Evolutionary conservation across 495 filamentous ascomycete species (phyloP).

Genomic region (Neurospora sublineolata): DNA sequence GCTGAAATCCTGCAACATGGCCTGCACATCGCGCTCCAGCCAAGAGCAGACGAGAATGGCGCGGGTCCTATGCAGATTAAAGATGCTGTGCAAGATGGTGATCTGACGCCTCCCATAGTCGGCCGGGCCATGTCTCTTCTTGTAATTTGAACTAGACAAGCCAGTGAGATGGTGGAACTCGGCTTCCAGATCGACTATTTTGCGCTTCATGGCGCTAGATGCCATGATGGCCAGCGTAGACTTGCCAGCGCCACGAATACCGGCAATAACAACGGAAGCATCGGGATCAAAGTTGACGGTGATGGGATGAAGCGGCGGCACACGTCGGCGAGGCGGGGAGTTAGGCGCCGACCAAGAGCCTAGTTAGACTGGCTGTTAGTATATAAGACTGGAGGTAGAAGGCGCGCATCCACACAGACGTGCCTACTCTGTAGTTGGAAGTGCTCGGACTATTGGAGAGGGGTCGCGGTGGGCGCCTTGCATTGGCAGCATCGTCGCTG

Average conservation of each 20-base stretch:
- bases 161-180: constrained; percentile 51
- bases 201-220: constrained; percentile 48
- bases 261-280: constrained; percentile 57
- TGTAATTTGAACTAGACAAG: constrained; percentile 45
- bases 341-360: constrained; percentile 4
- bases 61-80: constrained; percentile 44
- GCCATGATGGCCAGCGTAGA: constrained; percentile 59
- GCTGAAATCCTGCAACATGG: constrained; percentile 41
- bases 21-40: constrained; percentile 44
- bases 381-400: neutral
- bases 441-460: neutral
- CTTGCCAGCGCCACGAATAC: constrained; percentile 59
- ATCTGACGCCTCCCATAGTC: constrained; percentile 47
- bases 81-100: constrained; percentile 45
- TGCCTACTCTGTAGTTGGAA: neutral
- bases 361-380: neutral
- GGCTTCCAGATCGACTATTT: constrained; percentile 52
- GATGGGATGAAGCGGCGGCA: neutral
- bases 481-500: neutral
- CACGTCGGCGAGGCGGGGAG: constrained; percentile 3
- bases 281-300: constrained; percentile 35
- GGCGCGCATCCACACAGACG: neutral
- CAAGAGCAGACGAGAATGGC: constrained; percentile 55
- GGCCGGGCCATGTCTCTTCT: constrained; percentile 41
- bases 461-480: neutral